Evolutionary conservation across 2,329 filamentous ascomycete species (phyloP), one percentile per base, ranked within the genome.

Genomic region (Hypomyces rosellus): DNA sequence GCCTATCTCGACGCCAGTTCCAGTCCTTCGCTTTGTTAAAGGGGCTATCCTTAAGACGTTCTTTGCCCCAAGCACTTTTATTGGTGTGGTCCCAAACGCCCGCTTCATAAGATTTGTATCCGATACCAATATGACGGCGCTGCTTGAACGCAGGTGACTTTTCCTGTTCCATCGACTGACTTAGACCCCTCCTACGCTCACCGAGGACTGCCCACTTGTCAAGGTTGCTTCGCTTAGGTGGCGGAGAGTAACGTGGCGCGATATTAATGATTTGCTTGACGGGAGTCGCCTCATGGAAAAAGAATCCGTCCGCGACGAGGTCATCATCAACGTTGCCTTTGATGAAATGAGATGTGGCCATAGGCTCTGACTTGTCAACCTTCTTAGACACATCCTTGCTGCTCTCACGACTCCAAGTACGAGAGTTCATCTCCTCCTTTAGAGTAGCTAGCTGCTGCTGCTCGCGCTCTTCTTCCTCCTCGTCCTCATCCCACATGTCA

Each of bases 401-500:
- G 69, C 81, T 88, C 66, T 88, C 86, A 56, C 87, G 86, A 63
- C 87, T 91, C 85, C 85, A 91, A 49, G 85, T 88, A 57, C 86
- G 79, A 50, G 85, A 81, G 65, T 89, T 89, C 61, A 86, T 76
- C 64, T 83, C 74, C 69, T 85, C 80, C 25, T 30, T 30, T 22
- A 86, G 70, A 37, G 60, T 53, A 48, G 61, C 58, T 38, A 63
- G 40, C 4, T 48, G 55, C 64, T 85, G 80, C 56, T 78, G 79
- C 53, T 72, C 70, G 54, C 77, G 77, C 59, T 88, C 81, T 55
- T 86, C 83, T 56, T 87, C 84, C 62, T 93, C 90, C 42, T 76
- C 74, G 48, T 97, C 92, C 67, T 97, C 92, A 52, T 97, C 92
- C 86, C 90, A 96, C 68, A 97, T 83, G 67, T 99, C 93, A 63